Conservation (phyloP, 2,329 filamentous ascomycete genomes). For the Harringtonia lauricola region DNA sequence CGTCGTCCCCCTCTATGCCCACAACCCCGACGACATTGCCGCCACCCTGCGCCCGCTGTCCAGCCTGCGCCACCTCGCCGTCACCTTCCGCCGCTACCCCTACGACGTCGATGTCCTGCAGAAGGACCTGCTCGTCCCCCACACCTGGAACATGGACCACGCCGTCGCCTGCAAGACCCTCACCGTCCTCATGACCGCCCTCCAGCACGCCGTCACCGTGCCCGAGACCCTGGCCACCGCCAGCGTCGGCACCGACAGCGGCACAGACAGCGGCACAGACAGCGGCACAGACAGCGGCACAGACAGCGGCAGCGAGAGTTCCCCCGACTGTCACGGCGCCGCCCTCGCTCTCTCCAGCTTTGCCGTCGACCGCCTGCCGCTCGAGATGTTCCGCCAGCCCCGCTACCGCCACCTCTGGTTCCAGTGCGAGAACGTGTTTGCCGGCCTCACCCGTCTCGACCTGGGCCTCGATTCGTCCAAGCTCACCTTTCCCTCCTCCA, state of each 20-base stretch:
- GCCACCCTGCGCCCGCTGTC: slow-evolving; percentile 26
- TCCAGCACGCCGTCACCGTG: slow-evolving; percentile 7
- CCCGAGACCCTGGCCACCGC: not conserved
- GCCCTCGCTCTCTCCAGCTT: slow-evolving; percentile 20
- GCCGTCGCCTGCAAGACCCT: slow-evolving; percentile 24
- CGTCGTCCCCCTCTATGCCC: slow-evolving; percentile 24
- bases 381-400: slow-evolving; percentile 27
- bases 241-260: not conserved
- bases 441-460: slow-evolving; percentile 26
- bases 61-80: slow-evolving; percentile 26
- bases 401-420: slow-evolving; percentile 29
- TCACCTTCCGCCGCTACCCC: slow-evolving; percentile 29
- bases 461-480: slow-evolving; percentile 28
- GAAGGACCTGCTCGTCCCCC: slow-evolving; percentile 25
- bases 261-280: not conserved
- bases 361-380: slow-evolving; percentile 30
- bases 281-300: too few species aligned
- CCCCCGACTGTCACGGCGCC: too few species aligned
- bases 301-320: too few species aligned
- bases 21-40: slow-evolving; percentile 12
- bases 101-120: slow-evolving; percentile 25
- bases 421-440: slow-evolving; percentile 27
- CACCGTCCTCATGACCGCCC: slow-evolving; percentile 9
- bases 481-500: slow-evolving; percentile 23
- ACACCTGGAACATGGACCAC: slow-evolving; percentile 27